Evolutionary conservation across 2,329 filamentous ascomycete species (phyloP).

Genomic region (Fusarium sp.): DNA sequence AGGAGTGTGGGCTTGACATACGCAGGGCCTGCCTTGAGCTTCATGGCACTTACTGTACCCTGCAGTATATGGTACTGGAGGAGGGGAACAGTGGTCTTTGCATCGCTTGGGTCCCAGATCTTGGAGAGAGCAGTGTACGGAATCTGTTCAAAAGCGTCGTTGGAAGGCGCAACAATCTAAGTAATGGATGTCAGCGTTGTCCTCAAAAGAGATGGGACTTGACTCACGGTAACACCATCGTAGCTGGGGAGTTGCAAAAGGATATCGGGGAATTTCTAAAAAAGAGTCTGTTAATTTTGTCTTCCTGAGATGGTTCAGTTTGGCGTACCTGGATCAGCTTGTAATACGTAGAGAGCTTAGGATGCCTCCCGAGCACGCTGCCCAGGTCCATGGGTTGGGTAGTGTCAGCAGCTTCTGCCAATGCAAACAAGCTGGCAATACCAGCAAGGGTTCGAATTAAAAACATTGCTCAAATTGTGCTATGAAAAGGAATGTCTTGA

Average conservation of each 20-base stretch:
- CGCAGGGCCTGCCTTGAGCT: conserved; percentile 53
- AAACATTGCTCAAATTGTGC: conserved; percentile 26
- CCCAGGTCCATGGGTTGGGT: conserved; percentile 53
- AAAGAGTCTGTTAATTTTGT: background rate
- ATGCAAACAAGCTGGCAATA: conserved; percentile 39
- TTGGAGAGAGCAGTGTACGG: conserved; percentile 62
- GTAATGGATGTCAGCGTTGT: background rate
- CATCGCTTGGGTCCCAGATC: conserved; percentile 59
- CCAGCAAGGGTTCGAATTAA: conserved; percentile 34
- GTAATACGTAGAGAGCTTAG: conserved; percentile 59
- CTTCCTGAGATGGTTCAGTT: background rate
- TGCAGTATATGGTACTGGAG: conserved; percentile 73
- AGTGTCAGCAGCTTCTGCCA: conserved; percentile 33
- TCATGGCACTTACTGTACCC: conserved; percentile 58
- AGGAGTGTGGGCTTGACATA: conserved; percentile 60
- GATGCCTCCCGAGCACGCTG: conserved; percentile 53
- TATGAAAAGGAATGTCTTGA: background rate
- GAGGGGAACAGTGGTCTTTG: conserved; percentile 60
- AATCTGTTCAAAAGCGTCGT: conserved; percentile 68
- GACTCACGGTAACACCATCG: conserved; percentile 58
- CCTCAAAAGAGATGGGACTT: background rate
- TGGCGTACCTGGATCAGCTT: conserved; percentile 56
- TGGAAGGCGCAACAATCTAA: conserved; percentile 67
- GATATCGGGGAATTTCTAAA: conserved; percentile 60
- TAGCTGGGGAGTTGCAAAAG: conserved; percentile 58